These are phyloP conservation scores for Colletotrichum magnum DNA, from an alignment of 2,329 filamentous ascomycete species.

Conservation along the genomic window DNA sequence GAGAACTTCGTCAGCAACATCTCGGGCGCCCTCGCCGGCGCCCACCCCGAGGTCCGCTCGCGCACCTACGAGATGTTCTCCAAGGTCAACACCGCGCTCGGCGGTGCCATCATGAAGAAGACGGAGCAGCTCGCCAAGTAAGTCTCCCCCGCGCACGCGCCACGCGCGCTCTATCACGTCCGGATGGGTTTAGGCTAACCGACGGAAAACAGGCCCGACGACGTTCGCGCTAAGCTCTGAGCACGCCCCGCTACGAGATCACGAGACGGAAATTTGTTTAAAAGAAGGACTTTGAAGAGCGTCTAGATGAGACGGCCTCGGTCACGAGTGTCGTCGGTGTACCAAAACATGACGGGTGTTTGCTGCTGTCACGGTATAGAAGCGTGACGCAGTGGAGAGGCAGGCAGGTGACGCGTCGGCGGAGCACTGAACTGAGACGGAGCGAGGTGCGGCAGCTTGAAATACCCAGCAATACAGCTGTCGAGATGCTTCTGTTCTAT, in stretches of 20 bases:
- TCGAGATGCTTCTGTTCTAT: constrained; percentile 6
- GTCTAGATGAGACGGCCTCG: not conserved
- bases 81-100: constrained; percentile 68
- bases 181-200: too few species aligned
- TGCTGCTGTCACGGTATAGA: not conserved
- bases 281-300: not conserved
- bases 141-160: not conserved
- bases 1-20: constrained; percentile 73
- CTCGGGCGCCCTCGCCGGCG: constrained; percentile 67
- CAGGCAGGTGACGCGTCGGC: not conserved
- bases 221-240: constrained; percentile 36
- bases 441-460: not conserved
- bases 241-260: not conserved
- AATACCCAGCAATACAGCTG: constrained; percentile 22
- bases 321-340: not conserved
- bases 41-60: constrained; percentile 67
- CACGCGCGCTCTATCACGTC: too few species aligned
- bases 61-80: constrained; percentile 74
- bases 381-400: not conserved
- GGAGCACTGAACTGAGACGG: not conserved
- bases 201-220: constrained; percentile 20
- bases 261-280: not conserved
- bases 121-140: constrained; percentile 62
- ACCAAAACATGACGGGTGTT: not conserved
- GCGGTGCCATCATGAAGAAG: constrained; percentile 64